These are phyloP conservation scores for Trichoderma hamatum DNA, from an alignment of 2,329 filamentous ascomycete species.

Conservation along the genomic window DNA sequence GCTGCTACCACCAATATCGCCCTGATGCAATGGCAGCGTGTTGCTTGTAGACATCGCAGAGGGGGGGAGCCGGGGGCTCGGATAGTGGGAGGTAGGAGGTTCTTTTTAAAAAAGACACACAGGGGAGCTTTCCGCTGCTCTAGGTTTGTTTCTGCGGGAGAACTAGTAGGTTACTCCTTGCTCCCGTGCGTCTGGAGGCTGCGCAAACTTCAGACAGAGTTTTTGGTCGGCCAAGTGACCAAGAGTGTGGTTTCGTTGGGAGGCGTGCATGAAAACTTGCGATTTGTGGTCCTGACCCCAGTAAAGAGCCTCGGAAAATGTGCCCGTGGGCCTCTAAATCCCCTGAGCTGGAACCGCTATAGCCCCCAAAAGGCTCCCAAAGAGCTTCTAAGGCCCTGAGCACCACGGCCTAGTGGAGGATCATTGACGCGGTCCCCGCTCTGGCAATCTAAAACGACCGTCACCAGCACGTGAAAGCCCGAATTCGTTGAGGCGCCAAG, in stretches of 20 bases:
- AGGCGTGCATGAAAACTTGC: constrained; percentile 27
- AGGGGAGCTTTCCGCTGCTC: constrained; percentile 4
- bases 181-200: constrained; percentile 23
- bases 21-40: constrained; percentile 40
- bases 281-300: constrained; percentile 22
- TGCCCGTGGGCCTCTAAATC: constrained; percentile 25
- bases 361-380: constrained; percentile 17
- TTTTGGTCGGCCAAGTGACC: constrained; percentile 24
- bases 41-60: constrained; percentile 37
- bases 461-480: constrained; percentile 25
- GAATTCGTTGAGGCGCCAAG: constrained; percentile 24
- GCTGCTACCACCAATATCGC: constrained; percentile 35
- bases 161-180: constrained; percentile 25
- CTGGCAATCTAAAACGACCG: constrained; percentile 12
- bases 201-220: constrained; percentile 26
- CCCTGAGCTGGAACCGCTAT: constrained; percentile 26
- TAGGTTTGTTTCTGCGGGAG: constrained; percentile 19
- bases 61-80: constrained; percentile 25
- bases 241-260: constrained; percentile 28
- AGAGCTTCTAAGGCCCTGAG: constrained; percentile 10
- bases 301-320: constrained; percentile 27
- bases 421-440: constrained; percentile 14
- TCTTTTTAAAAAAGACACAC: constrained; percentile 7
- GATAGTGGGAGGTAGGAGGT: constrained; percentile 17
- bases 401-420: constrained; percentile 1